Base-by-base conservation (phyloP, 1,284 basidiomycete genomes). In the Rhodotorula sp. region DNA sequence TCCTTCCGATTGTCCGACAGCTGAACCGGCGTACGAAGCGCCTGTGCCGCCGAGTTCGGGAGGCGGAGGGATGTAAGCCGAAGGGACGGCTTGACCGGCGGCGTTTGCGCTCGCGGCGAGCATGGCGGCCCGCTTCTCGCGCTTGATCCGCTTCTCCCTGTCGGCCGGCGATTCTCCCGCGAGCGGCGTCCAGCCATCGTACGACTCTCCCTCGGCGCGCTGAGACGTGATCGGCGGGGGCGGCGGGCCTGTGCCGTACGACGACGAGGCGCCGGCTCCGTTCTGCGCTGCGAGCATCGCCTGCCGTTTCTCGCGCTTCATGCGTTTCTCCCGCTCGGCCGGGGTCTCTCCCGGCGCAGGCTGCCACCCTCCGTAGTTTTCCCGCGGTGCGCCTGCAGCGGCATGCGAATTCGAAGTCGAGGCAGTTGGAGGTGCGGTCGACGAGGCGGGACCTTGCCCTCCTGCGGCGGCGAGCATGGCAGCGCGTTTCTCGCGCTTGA, bases 101-200 rank as follows among this genome's bases (percentile, higher is more conserved):
- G 49, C 31, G 38, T 47, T 49, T 14, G 43, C 56, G n/a, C 55
- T 58, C 26, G 59, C 56, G 38, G 68, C 69, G n/a, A 72, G 57
- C 50, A 62, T 63, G 8, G 70, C 67, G 3, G 66, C 66, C 6
- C 73, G 67, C 55, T 74, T 74, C 68, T 74, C 73, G 45, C 68
- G 48, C 61, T 74, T 74, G 56, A 72, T 68, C 21, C 73, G 62
- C 66, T 74, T 74, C 61, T 74, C 73, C 21, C 73, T 31, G 34
- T 74, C 70, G 1, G 68, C 68, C 23, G 73, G 73, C 14, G 62
- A 67, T 52, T 74, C 73, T 16, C 60, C 63, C 31, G 66, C 62
- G 6, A 60, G 62, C 0, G 73, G 70, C 23, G 62, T 50, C 73
- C 73, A 74, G 5, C 66, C 73, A 12, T 47, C 64, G 60, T 65